Evolutionary conservation across 2,329 filamentous ascomycete species (phyloP), one percentile per base, ranked within the genome.

Genomic region (Penicillium janthinellum): DNA sequence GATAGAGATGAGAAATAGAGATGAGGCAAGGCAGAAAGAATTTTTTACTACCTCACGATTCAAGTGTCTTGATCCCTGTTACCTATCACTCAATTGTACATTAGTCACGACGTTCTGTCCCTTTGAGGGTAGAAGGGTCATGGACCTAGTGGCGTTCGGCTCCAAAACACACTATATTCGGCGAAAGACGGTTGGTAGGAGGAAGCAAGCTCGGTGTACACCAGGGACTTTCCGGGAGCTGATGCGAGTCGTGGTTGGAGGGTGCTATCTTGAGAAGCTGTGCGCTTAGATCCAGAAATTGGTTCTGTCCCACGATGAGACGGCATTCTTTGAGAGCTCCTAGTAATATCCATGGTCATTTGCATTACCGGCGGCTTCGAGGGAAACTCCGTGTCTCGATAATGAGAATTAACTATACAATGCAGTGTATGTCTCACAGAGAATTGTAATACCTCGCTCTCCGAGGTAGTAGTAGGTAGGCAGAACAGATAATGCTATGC

Each of bases 301-400:
- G 48, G 14, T 42, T 41, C 17, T 59, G 64, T 67, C 57, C 60
- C 59, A 66, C 67, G 52, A 57, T 12, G 42, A 37, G 17, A 38
- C 51, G 12, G 34, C 20, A 45, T 55, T 28, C 17, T 34, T 54
- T 48, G 34, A 12, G 35, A 28, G 20, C 50, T 62, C 50, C 61
- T 28, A 62, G 58, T 48, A 67, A 55, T 31, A 59, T 59, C 48
- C 56, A 61, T 66, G 60, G 49, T 37, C 59, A n/a, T 64, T 56
- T 64, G 57, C 61, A 67, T 57, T 51, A 35, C 51, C 25, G 25
- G 52, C 59, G 60, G 63, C 55, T 28, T 28, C 38, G 28, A 20
- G 51, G 61, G 61, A 66, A 66, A 60, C 22, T 25, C 39, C n/a
- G 10, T 67, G 59, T 60, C 57, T 69, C 58, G 66, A 66, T 59